These are phyloP conservation scores for Clarireedia monteithiana DNA, from an alignment of 2,329 filamentous ascomycete genomes.

Conservation along the genomic window DNA sequence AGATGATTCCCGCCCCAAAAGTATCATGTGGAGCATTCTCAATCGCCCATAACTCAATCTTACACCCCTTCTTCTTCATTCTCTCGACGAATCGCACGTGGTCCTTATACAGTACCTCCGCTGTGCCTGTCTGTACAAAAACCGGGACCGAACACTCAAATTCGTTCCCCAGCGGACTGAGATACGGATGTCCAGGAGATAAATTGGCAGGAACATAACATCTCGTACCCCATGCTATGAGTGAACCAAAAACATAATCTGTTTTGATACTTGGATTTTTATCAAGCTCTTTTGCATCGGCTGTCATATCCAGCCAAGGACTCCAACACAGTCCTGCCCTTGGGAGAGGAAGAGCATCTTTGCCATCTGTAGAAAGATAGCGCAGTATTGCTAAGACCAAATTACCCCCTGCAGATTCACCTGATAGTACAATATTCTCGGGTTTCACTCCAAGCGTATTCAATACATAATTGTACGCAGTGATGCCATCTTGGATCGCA, in stretches of 20 bases:
- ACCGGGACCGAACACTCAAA: not conserved
- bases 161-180: not conserved
- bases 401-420: not conserved
- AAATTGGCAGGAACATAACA: not conserved
- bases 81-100: not conserved
- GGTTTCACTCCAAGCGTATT: not conserved
- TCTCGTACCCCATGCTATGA: not conserved
- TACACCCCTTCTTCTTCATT: not conserved
- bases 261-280: not conserved
- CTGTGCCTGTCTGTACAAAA: not conserved
- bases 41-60: not conserved
- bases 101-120: not conserved
- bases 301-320: not conserved
- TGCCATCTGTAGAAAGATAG: not conserved
- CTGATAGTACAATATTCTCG: not conserved
- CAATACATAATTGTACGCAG: constrained; percentile 14
- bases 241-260: not conserved
- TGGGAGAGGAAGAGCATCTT: not conserved
- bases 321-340: not conserved
- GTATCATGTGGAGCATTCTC: not conserved
- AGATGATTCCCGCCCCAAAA: not conserved
- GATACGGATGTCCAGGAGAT: not conserved
- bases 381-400: not conserved
- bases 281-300: not conserved
- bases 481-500: constrained; percentile 40